Evolutionary conservation across 208 protist genomes (phyloP).

Genomic region (Acanthamoeba quina): DNA sequence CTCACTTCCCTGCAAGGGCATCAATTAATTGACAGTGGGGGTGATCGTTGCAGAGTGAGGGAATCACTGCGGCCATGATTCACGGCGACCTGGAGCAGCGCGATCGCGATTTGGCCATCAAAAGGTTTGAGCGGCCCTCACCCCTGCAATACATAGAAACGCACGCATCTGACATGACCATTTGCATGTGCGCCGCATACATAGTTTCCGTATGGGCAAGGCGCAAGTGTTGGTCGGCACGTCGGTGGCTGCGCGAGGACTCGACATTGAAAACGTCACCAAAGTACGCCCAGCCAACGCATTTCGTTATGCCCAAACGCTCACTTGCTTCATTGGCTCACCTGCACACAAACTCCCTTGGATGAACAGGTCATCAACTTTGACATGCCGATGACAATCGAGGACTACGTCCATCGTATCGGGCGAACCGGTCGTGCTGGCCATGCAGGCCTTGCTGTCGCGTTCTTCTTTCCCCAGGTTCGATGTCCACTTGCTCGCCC

Average conservation of each 20-base stretch:
- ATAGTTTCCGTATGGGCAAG: slow-evolving; percentile 88
- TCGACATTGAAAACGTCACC: slow-evolving; percentile 95
- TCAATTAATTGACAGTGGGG: background rate
- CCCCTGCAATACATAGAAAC: background rate
- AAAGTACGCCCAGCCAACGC: slow-evolving; percentile 86
- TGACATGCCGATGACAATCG: slow-evolving; percentile 89
- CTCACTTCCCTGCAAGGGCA: background rate
- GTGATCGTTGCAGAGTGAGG: slow-evolving; percentile 53
- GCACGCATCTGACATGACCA: background rate
- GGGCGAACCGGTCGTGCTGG: slow-evolving; percentile 94
- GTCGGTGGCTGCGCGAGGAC: slow-evolving; percentile 94
- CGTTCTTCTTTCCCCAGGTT: slow-evolving; percentile 87
- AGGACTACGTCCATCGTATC: slow-evolving; percentile 98
- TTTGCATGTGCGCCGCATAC: background rate
- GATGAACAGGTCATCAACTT: slow-evolving; percentile 91
- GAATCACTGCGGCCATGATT: slow-evolving; percentile 95
- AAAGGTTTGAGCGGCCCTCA: background rate
- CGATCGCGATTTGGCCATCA: slow-evolving; percentile 91
- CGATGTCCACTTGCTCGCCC: background rate
- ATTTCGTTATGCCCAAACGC: background rate
- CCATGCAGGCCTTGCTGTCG: slow-evolving; percentile 80
- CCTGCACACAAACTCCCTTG: background rate
- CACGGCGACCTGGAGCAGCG: slow-evolving; percentile 95
- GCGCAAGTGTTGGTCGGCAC: slow-evolving; percentile 93
- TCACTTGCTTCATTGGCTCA: background rate